Base-by-base conservation (phyloP, 2,329 filamentous ascomycete genomes). In the Didymella glomerata region DNA sequence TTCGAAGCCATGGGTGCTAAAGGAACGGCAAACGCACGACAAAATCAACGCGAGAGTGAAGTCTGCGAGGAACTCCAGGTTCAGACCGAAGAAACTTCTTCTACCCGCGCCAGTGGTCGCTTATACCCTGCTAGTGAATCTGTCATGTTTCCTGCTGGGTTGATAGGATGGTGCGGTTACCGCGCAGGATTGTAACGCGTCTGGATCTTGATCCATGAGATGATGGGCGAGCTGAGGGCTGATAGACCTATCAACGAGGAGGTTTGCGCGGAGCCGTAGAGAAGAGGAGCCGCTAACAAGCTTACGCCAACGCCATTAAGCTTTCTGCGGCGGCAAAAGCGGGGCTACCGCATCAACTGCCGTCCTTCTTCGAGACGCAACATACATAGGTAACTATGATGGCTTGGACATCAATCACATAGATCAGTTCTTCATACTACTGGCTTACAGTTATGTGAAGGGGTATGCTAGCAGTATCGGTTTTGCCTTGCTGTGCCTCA, bases 1-100 rank as follows among this genome's bases (percentile, higher is more conserved):
- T 69, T 69, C 5, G 66, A 62, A 48, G 67, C 65, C 67, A 69
- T 66, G 5, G 36, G 25, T 24, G 14, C 32, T 18, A 8, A 2
- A 11, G 7, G 36, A 41, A 20, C 18, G 22, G 2, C 16, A 41
- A 32, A 42, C n/a, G 8, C 18, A 28, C 7, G 38, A 45, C 7
- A 38, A 28, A 22, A n/a, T 32, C n/a, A 28, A 34, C 24, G 42
- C 14, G 5, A 13, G 13, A 22, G n/a, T 22, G 27, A 6, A 14
- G 22, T 27, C n/a, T 27, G 27, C 14, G 25, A 40, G 24, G 14
- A 48, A 38, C 4, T 30, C 13, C 14, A 10, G 11, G 18, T 41
- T n/a, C 8, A 24, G 22, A 22, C 48, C n/a, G 41, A 54, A 59
- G 56, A 59, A 18, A 59, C 50, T 59, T 59, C 51, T 54, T 45